Base-by-base conservation (phyloP, 805 yeast genomes). In the Wickerhamomyces canadensis region DNA sequence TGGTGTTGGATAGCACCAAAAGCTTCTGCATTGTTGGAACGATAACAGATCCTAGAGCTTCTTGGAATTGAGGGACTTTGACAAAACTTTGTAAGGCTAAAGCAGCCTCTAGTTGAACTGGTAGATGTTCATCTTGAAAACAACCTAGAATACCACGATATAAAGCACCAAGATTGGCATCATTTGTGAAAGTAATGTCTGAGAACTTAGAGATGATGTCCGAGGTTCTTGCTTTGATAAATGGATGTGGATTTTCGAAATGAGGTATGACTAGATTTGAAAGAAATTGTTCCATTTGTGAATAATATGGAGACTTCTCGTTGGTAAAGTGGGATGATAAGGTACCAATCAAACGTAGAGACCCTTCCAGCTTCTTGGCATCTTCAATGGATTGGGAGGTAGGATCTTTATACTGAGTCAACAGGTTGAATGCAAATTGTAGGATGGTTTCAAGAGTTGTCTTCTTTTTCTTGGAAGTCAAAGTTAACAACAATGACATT, bases 71-170 rank as follows among this genome's bases (percentile, higher is more conserved):
- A 1, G 75, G 76, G 32, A 77, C 70, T 23, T 69, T 69, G 35
- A 87, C 70, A 49, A 82, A 82, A 1, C 89, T 78, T 64, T 89
- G 96, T 35, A 91, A 66, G 0, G 95, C 93, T 39, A 87, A 63
- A 0, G 96, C 86, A 14, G 91, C 88, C 52, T 86, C 84, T 33
- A 91, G 71, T 55, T 80, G 83, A 4, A 87, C 85, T 0, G 96
- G 95, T 38, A 83, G 64, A 24, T 70, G 61, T 27, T 61, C 58
- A 37, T 68, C 57, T 34, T 61, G 60, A 34, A 72, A 62, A 42
- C 66, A 57, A 2, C 49, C 27, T 47, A 74, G 51, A 2, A 74
- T 66, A 29, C 79, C 79, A 35, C 70, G 60, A 45, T 65, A 72
- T 18, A 76, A 44, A 4, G 52, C 47, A 27, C 61, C 64, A 16